These are phyloP conservation scores for Paracoccidioides lutzii DNA, from an alignment of 2,329 filamentous ascomycete genomes.

Conservation along the genomic window DNA sequence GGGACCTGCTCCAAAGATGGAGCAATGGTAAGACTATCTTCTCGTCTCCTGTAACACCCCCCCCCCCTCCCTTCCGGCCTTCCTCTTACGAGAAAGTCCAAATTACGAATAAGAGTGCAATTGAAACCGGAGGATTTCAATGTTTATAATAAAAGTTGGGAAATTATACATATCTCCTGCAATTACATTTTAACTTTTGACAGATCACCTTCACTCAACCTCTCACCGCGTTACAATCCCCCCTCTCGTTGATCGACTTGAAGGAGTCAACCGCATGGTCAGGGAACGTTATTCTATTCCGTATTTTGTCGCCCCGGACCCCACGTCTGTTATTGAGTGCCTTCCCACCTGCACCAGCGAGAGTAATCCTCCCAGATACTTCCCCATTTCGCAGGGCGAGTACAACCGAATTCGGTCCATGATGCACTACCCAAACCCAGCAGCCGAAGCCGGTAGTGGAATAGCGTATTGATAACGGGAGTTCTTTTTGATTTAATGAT, in stretches of 20 bases:
- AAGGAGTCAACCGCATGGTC: slow-evolving; percentile 33
- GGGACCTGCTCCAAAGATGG: slow-evolving; percentile 39
- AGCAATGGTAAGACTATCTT: slow-evolving; percentile 31
- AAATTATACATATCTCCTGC: too few relatives aligned
- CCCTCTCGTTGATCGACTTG: slow-evolving; percentile 26
- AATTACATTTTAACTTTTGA: slow-evolving; percentile 7
- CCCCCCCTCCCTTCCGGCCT: neutral
- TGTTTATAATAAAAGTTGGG: too few relatives aligned
- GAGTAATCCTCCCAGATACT: slow-evolving; percentile 37
- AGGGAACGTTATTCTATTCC: slow-evolving; percentile 46
- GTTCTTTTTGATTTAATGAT: neutral
- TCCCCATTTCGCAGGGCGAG: slow-evolving; percentile 32
- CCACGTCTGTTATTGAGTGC: slow-evolving; percentile 40
- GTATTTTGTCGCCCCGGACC: slow-evolving; percentile 44
- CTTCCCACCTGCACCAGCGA: slow-evolving; percentile 35
- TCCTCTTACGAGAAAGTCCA: neutral
- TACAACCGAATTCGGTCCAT: slow-evolving; percentile 25
- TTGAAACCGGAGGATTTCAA: too few relatives aligned
- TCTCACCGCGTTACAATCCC: slow-evolving; percentile 42
- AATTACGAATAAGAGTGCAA: neutral
- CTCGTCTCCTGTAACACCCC: neutral
- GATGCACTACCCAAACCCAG: slow-evolving; percentile 4
- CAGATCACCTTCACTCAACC: slow-evolving; percentile 40
- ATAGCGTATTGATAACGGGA: neutral
- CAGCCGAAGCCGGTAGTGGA: slow-evolving; percentile 3